Evolutionary conservation across 2,329 filamentous ascomycete species (phyloP), one percentile per base, ranked within the genome.

Genomic region (Aspergillus ibericus): DNA sequence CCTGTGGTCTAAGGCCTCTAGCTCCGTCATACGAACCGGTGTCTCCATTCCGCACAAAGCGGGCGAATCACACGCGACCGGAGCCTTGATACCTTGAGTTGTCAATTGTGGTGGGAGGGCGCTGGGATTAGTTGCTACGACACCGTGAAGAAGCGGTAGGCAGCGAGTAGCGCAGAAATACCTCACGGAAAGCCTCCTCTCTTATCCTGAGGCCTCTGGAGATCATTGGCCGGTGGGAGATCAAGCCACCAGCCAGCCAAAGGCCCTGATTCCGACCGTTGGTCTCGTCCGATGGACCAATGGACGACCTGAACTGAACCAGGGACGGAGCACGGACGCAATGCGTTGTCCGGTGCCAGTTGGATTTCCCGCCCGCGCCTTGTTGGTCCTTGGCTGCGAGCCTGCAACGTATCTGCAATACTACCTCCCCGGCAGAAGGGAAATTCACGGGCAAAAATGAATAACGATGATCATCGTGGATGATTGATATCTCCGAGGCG

Each of bases 31-130:
- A 25, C 40, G 18, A 53, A 52, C 44, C 61, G 59, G 59, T 62
- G 63, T 63, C 61, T 44, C 56, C 53, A 62, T 65, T 50, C 40
- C 58, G 63, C 40, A 63, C 58, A 58, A 47, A 34, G 47, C n/a
- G 52, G 49, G 38, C 58, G 58, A 58, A 53, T 55, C 52, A 56
- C 36, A 57, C n/a, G 44, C 51, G 36, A 16, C 29, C 32, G 15
- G 8, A 29, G 13, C 47, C 9, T 56, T 20, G 51, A 53, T 53
- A 25, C 29, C 35, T 32, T 50, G 15, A 16, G 20, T 20, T 40
- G 15, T 34, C 25, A 42, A 10, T 29, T 32, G 51, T 20, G 15
- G 51, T 32, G 51, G 38, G 18, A 16, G 46, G 50, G 20, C n/a
- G 5, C 16, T 32, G 22, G n/a, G 44, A 27, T 13, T 15, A 27